These are phyloP conservation scores for Saccharum hybrid DNA, from an alignment of 202 grass and related monocot genomes.

Conservation along the genomic window DNA sequence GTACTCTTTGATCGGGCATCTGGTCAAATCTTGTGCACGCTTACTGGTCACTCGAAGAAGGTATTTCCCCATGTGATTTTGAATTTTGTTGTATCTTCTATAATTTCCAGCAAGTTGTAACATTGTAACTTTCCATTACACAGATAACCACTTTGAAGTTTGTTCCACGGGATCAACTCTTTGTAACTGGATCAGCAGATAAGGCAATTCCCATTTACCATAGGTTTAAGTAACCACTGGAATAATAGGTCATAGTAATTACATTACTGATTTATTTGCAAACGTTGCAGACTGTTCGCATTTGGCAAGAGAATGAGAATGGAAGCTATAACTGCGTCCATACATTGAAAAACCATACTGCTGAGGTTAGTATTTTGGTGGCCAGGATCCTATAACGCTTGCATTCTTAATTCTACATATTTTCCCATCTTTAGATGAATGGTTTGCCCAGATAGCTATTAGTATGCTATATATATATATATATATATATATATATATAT, in stretches of 20 bases:
- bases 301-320: constrained; percentile 88
- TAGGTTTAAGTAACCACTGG: constrained; percentile 6
- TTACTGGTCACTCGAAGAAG: constrained; percentile 98
- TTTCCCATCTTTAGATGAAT: constrained; percentile 9
- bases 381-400: constrained; percentile 26
- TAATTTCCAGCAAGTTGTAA: constrained; percentile 10
- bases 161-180: constrained; percentile 74
- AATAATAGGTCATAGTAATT: not conserved
- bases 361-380: constrained; percentile 65
- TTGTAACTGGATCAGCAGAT: constrained; percentile 87
- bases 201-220: constrained; percentile 59
- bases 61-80: constrained; percentile 48
- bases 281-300: constrained; percentile 86
- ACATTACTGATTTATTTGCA: constrained; percentile 25
- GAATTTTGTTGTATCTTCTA: constrained; percentile 33
- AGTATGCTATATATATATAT: not conserved
- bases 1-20: constrained; percentile 90
- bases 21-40: constrained; percentile 88
- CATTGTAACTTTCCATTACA: constrained; percentile 31
- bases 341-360: constrained; percentile 81
- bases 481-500: no score
- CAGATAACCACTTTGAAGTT: constrained; percentile 97
- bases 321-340: constrained; percentile 79
- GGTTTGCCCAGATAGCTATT: constrained; percentile 1
- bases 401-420: not conserved